phyloP scores from a whole-genome alignment of 139 green algal genomes.

The Coccomyxa sp. region DNA sequence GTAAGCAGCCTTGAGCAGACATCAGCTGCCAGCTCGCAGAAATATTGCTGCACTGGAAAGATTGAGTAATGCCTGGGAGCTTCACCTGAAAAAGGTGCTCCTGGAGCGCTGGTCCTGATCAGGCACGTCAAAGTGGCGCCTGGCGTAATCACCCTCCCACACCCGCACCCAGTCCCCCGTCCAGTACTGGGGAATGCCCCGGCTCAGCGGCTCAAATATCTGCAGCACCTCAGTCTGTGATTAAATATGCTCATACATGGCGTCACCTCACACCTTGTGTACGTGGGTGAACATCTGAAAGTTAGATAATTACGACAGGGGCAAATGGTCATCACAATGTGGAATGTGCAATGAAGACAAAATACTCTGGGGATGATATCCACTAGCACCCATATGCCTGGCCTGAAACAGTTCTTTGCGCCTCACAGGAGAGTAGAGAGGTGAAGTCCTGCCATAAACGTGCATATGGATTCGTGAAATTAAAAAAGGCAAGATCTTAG shows the following conservation, averaged over 20 bases:
- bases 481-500: no score
- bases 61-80: no score
- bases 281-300: neutral
- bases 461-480: no score
- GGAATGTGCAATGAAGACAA: neutral
- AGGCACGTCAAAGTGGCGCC: neutral
- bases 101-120: neutral
- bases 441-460: no score
- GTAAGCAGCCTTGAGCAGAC: no score
- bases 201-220: neutral
- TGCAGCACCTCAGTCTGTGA: neutral
- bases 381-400: no score
- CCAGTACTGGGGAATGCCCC: constrained; percentile 3
- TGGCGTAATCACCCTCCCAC: neutral
- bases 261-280: neutral
- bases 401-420: no score
- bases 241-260: neutral
- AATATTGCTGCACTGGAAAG: neutral
- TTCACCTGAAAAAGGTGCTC: neutral
- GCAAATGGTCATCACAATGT: neutral
- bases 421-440: no score
- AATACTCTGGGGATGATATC: neutral
- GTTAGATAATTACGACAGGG: neutral
- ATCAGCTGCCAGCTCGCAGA: no score
- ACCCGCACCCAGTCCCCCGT: neutral